phyloP scores from a whole-genome alignment of 2,329 filamentous ascomycete species.

The Aspergillus niger region DNA sequence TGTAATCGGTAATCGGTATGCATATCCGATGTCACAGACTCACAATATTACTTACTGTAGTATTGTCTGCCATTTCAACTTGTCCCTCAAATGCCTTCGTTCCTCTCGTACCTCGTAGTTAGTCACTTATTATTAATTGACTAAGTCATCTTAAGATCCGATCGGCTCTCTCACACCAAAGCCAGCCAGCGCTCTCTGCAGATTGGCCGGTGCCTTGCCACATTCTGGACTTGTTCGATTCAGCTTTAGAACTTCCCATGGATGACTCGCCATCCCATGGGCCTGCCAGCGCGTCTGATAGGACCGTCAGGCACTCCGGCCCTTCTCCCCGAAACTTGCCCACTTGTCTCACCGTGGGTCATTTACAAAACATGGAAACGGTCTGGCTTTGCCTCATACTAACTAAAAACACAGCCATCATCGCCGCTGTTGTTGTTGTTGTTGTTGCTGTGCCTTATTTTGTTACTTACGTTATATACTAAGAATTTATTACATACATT shows the following conservation, averaged over 20 bases:
- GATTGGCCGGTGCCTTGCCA: not conserved
- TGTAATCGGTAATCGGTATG: not conserved
- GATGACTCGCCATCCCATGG: not conserved
- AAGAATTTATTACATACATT: too few species aligned
- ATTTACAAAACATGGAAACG: not conserved
- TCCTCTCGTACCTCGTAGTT: too few species aligned
- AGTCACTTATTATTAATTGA: too few species aligned
- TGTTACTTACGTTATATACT: too few species aligned
- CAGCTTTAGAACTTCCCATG: not conserved
- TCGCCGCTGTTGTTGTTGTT: too few species aligned
- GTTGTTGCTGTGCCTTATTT: too few species aligned
- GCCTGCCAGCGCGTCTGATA: not conserved
- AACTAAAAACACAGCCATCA: not conserved
- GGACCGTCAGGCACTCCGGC: not conserved
- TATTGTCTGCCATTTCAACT: too few species aligned
- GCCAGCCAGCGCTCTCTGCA: not conserved
- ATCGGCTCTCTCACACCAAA: not conserved
- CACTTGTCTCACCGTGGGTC: not conserved
- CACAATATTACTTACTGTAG: not conserved
- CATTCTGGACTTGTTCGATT: conserved; percentile 2
- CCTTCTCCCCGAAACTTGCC: not conserved
- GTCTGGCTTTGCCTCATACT: not conserved
- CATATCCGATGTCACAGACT: not conserved
- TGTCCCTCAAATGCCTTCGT: too few species aligned
- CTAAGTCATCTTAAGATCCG: not conserved